Evolutionary conservation across 768 basidiomycete genomes (phyloP), one percentile per base, ranked within the genome.

Genomic region (Mycena olivaceomarginata): DNA sequence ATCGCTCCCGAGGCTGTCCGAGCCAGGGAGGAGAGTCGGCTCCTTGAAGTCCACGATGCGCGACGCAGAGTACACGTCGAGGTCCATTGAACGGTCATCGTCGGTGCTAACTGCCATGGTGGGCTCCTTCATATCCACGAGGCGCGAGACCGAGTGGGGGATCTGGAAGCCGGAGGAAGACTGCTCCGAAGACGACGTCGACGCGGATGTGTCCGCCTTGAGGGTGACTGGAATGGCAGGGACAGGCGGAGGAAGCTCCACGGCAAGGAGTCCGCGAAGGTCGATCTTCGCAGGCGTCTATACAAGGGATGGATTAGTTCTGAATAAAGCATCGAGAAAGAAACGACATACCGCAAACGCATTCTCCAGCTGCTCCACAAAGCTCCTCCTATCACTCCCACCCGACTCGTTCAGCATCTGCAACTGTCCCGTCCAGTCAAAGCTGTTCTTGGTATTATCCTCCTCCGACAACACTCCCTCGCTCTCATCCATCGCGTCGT

Each of bases 391-490:
- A 81, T 95, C 92, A 1, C 92, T 93, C 1, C 81, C 94, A 45
- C 94, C 93, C 8, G 92, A 93, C 79, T 94, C 93, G 69, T 94
- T 93, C 65, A 96, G 87, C 80, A 87, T 92, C 83, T 90, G 85
- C 68, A 96, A 84, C 83, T 96, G 96, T 51, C 93, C 94, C 0
- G 96, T 97, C 81, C 96, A 97, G 81, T 97, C 95, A 76, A 96
- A 97, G 1, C 93, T 94, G 80, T 91, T 94, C 86, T 93, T 95
- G 0, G 95, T 96, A 77, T 94, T 96, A 77, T 94, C 91, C 70
- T 93, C 92, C 16, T 91, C 92, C 0, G 88, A 88, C 15, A 87
- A 85, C 48, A 82, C 70, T 3, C 77, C 87, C 25, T 8, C 51
- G 20, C 84, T 84, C 22, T 88, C 89, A 39, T 90, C 89, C 4